Base-by-base conservation (phyloP, 495 filamentous ascomycete genomes). In the Chlorociboria aeruginascens region DNA sequence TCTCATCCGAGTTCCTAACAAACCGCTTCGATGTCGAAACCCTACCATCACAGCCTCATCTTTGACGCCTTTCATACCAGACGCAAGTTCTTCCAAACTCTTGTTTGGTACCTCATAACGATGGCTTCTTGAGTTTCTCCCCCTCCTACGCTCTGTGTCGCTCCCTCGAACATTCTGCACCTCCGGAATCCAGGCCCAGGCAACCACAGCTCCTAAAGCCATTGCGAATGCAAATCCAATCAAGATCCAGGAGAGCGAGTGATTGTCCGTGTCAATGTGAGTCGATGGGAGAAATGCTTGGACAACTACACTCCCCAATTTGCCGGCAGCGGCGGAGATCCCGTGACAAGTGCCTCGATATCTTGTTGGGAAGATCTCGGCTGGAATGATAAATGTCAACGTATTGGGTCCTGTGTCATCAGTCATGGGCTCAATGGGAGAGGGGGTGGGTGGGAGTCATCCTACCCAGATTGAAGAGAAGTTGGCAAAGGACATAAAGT, bases 381-480 rank as follows among this genome's bases (percentile, higher is more conserved):
- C 70, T 63, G 17, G 55, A 52, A 20, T 66, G 64, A 47, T 42
- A 20, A 52, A 52, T 32, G 38, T 51, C n/a, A 51, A 14, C 1
- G 49, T 51, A 16, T 51, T 51, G 2, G 49, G 49, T 4, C 45
- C 44, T 46, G 17, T 36, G 2, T 25, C 20, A 25, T 25, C 20
- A 25, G 20, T 25, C 20, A 25, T 25, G 20, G 20, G 3, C 1
- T 34, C 7, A n/a, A 8, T 30, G 20, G 34, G 68, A 69, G 13
- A 64, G 65, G 8, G 54, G 55, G 6, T 66, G 66, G 0, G 72
- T 78, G 30, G 78, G 73, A 17, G 72, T 73, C 53, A 79, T 82
- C 31, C 76, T 75, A 61, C 79, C 79, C 25, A 82, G 69, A 51
- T 82, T 81, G 63, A 82, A 84, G n/a, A 82, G 51, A 0, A 78